A percentile compares a stretch with the other conserved stretches of the same genome.
Evolutionary conservation across 1,284 basidiomycete genomes (phyloP).

Genomic region (Ceratobasidium sp.): DNA sequence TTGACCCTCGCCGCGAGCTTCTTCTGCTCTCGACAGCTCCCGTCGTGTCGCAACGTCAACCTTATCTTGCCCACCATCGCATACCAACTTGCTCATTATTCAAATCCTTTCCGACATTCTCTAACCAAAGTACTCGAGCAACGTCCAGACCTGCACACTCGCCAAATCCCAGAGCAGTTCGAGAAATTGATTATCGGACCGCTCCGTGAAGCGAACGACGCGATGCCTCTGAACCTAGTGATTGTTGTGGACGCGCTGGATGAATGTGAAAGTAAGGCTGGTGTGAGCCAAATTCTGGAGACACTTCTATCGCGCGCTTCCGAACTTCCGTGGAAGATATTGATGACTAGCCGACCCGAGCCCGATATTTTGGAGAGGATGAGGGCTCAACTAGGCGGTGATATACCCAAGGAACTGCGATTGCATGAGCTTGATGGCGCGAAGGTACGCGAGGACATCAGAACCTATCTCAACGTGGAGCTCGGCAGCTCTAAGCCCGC

Average conservation of each 20-base stretch:
- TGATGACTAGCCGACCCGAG: slow-evolving; percentile 20
- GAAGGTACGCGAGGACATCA: slow-evolving; percentile 9
- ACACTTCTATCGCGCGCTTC: background rate
- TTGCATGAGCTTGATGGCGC: slow-evolving; percentile 1
- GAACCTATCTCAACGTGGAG: background rate
- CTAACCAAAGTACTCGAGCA: background rate
- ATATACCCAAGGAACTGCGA: background rate
- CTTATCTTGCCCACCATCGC: no score
- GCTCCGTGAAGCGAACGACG: background rate
- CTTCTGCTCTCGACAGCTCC: no score
- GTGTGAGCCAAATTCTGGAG: background rate
- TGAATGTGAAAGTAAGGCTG: slow-evolving; percentile 6
- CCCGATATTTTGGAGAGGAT: background rate
- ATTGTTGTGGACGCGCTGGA: slow-evolving; percentile 9
- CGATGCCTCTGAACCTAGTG: background rate
- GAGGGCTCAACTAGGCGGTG: background rate
- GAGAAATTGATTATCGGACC: background rate
- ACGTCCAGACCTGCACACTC: background rate
- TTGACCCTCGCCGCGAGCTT: no score
- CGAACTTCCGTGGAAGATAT: background rate
- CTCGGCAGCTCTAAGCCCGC: background rate
- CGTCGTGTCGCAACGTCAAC: no score
- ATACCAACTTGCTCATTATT: no score
- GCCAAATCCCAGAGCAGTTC: background rate
- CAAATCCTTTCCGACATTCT: background rate